Base-by-base conservation (phyloP, 2,329 filamentous ascomycete genomes). In the Dryadomyces sulphureus region DNA sequence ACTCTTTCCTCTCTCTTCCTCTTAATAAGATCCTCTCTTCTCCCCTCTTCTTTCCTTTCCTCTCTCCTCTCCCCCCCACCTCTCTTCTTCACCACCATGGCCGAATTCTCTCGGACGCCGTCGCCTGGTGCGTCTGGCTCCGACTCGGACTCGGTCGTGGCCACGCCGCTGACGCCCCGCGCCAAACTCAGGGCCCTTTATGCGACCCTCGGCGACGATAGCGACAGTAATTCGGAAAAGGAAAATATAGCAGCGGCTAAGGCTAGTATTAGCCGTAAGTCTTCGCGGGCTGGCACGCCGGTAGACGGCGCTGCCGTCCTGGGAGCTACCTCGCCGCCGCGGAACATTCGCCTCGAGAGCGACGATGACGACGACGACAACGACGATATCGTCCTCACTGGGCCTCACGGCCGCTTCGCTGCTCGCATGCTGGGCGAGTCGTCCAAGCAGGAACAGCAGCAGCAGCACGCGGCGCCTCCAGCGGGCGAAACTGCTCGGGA, bases 391-490 rank as follows among this genome's bases (percentile, higher is more conserved):
- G 5, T 30, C 3, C 42, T 34, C 14, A 60, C 70, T 3, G 65
- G 67, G 39, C 81, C 81, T 1, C 70, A 72, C 46, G 80, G 81
- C 21, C 72, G 74, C 45, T 66, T 85, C 53, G 80, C 80, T 12
- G 70, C 80, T 16, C 69, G 76, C 44, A 77, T 87, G 70, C 70
- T 73, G 50, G 70, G 46, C 5, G 48, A 53, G 14, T 42, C 41
- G 2, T 19, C 6, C 17, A 34, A 22, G 9, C 21, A 27, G 42
- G 7, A 2, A 11, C 25, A 19, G 7, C 30, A 7, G 25, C 36
- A 4, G 7, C 22, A 20, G 45, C 36, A 12, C 7, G 27, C 35
- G 2, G 12, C 12, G 59, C 14, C 34, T 9, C 50, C 55, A 22
- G 48, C 50, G 11, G 52, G 57, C 2, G 60, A 60, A 38, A 62